phyloP scores from a whole-genome alignment of 176 grass and related monocot genomes.

The Oryza longistaminata region DNA sequence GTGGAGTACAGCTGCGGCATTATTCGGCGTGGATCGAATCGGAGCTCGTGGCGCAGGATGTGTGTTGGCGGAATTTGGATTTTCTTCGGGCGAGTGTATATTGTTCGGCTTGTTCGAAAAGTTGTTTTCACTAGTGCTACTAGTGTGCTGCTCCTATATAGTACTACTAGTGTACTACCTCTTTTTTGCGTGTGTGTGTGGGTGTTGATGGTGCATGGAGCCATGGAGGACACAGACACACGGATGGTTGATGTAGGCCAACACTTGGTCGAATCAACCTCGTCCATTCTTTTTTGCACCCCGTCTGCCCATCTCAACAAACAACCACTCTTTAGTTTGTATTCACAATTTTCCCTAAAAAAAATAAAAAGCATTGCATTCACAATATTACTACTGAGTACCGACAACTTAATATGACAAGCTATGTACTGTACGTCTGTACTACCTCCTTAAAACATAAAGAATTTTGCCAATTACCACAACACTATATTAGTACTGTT shows the following conservation, averaged over 20 bases:
- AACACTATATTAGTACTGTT: too few relatives aligned
- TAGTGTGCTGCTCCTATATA: too few relatives aligned
- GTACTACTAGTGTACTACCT: too few relatives aligned
- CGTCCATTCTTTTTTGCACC: neutral
- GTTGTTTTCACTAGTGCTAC: neutral
- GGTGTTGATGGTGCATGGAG: too few relatives aligned
- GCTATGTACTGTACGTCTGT: too few relatives aligned
- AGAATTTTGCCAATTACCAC: too few relatives aligned
- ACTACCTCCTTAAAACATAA: too few relatives aligned
- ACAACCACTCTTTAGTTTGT: neutral
- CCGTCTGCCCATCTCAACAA: neutral
- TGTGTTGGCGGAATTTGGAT: neutral
- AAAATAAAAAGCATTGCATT: too few relatives aligned
- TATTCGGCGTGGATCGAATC: constrained; percentile 15
- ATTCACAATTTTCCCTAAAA: too few relatives aligned
- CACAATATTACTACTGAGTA: too few relatives aligned
- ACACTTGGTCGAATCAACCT: neutral
- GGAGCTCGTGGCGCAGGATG: neutral
- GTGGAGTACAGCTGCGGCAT: constrained; percentile 8
- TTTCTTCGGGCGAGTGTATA: neutral
- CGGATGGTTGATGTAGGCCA: neutral
- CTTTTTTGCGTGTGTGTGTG: neutral
- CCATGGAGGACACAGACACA: neutral
- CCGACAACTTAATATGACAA: too few relatives aligned
- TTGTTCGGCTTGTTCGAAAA: neutral